Percentiles rank a stretch among this genome's conserved stretches.
Conservation (phyloP, 2,329 filamentous ascomycete species). For the Microsporum audouinii region DNA sequence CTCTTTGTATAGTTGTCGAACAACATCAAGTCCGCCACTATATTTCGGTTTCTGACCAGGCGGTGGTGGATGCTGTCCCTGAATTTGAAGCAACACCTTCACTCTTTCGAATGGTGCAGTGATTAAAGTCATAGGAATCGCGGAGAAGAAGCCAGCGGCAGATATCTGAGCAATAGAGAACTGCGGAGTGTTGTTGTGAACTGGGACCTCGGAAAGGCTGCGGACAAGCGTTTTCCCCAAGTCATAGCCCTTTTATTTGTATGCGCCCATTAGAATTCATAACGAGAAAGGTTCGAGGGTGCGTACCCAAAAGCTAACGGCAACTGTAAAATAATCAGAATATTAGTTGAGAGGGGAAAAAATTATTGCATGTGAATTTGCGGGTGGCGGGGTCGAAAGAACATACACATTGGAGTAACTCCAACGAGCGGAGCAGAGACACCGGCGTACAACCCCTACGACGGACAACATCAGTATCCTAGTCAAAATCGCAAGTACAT, state of each 20-base stretch:
- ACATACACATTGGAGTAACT: slow-evolving; percentile 97
- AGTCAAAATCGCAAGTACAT: not conserved
- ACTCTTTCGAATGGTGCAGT: slow-evolving; percentile 99
- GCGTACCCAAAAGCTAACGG: slow-evolving; percentile 54
- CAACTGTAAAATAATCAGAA: slow-evolving; percentile 36
- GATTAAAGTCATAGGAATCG: slow-evolving; percentile 93
- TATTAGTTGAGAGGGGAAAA: slow-evolving; percentile 3
- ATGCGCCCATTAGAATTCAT: slow-evolving; percentile 3
- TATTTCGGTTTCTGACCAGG: slow-evolving; percentile 91
- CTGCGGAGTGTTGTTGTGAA: slow-evolving; percentile 50
- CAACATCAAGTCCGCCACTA: slow-evolving; percentile 75
- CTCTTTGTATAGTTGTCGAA: slow-evolving; percentile 82
- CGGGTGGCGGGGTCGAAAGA: not conserved
- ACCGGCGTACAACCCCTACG: slow-evolving; percentile 81
- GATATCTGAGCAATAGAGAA: slow-evolving; percentile 81
- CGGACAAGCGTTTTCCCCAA: slow-evolving; percentile 82
- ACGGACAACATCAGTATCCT: not conserved
- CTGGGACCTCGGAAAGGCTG: slow-evolving; percentile 49
- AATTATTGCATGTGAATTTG: not conserved
- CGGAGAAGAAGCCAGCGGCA: slow-evolving; percentile 91
- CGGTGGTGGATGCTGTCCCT: slow-evolving; percentile 74
- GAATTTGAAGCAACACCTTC: slow-evolving; percentile 95
- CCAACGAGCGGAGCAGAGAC: slow-evolving; percentile 89
- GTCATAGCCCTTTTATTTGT: slow-evolving; percentile 67
- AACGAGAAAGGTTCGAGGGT: not conserved